A percentile compares a stretch with the other conserved stretches of the same genome.
Conservation (phyloP, 2,329 filamentous ascomycete species). For the Aquanectria penicillioides region DNA sequence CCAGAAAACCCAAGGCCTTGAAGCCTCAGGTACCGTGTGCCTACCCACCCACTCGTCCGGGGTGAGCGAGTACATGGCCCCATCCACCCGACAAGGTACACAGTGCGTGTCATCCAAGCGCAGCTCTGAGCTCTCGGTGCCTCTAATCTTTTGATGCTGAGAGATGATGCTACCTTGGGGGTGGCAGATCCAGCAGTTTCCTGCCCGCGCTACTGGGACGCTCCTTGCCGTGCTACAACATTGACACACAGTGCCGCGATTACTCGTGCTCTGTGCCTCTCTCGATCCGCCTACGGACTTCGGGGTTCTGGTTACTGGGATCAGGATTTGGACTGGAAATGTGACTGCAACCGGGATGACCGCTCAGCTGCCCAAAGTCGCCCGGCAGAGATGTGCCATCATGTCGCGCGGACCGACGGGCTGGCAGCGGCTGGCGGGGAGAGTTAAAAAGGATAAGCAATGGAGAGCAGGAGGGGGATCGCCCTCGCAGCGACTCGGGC, state of each 20-base stretch:
- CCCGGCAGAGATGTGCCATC: background rate
- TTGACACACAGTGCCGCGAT: slow-evolving; percentile 1
- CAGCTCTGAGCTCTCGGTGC: slow-evolving; percentile 40
- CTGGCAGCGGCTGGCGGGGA: background rate
- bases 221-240: background rate
- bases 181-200: slow-evolving; percentile 26
- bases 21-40: slow-evolving; percentile 26
- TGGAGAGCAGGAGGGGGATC: slow-evolving; percentile 16
- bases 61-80: slow-evolving; percentile 22
- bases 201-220: too few species aligned
- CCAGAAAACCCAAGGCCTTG: background rate
- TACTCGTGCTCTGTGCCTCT: background rate
- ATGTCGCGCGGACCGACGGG: background rate
- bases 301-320: too few species aligned
- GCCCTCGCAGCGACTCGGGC: slow-evolving; percentile 10
- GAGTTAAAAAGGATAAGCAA: background rate
- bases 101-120: slow-evolving; percentile 37
- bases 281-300: background rate
- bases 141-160: slow-evolving; percentile 22
- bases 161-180: slow-evolving; percentile 16
- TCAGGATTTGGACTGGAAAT: too few species aligned
- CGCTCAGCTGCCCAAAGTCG: background rate
- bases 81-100: slow-evolving; percentile 30
- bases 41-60: slow-evolving; percentile 18
- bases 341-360: background rate